Conservation (phyloP, 179 eudicot genomes). For the Actinidia arguta region DNA sequence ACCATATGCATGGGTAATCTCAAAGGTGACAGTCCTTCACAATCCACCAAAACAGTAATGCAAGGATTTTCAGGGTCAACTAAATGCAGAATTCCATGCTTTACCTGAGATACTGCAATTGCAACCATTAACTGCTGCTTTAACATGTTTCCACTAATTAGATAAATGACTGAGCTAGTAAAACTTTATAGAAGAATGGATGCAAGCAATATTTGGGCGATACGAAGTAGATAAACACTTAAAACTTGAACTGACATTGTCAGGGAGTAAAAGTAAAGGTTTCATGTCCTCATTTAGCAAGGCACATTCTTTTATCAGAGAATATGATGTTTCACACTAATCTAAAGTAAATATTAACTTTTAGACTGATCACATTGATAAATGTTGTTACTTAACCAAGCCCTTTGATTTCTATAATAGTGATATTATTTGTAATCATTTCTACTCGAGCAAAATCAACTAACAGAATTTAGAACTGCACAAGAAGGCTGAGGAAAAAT, state of each 20-base stretch:
- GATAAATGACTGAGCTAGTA: neutral
- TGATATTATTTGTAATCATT: neutral
- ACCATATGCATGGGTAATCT: constrained; percentile 74
- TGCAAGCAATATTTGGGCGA: neutral
- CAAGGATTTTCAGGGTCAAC: constrained; percentile 57
- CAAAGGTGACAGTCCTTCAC: constrained; percentile 76
- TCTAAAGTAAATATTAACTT: neutral
- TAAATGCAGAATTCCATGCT: constrained; percentile 69
- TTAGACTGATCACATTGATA: neutral
- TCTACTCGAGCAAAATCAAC: neutral
- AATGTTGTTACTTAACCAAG: neutral
- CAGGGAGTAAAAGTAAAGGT: neutral
- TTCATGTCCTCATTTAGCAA: neutral
- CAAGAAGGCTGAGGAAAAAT: neutral
- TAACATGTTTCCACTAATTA: neutral
- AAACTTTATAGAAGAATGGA: neutral
- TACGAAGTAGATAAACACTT: neutral
- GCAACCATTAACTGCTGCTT: constrained; percentile 14
- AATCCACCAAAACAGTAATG: constrained; percentile 81
- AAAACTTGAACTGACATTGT: neutral
- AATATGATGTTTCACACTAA: neutral
- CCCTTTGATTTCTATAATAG: neutral
- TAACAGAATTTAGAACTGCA: neutral
- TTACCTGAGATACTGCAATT: constrained; percentile 81
- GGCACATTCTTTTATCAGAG: neutral